A percentile compares a stretch with the other conserved stretches of the same genome.
phyloP scores from a whole-genome alignment of 1,284 basidiomycete genomes.

The Abortiporus biennis region DNA sequence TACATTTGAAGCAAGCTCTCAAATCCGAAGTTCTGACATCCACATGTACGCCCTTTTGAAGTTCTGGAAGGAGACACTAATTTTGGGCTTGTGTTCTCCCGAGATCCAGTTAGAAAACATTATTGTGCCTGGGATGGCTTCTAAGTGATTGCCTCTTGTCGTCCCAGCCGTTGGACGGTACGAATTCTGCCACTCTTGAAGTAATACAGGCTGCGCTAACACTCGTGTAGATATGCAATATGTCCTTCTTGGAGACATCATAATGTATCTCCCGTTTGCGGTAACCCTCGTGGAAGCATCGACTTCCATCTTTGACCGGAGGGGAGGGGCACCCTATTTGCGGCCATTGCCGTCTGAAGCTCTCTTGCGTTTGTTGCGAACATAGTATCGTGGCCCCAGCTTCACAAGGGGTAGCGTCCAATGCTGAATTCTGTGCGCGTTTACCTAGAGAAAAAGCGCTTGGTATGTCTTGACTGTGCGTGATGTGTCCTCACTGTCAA shows the following conservation, averaged over 20 bases:
- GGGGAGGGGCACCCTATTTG: background rate
- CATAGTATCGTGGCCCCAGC: no score
- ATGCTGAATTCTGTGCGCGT: no score
- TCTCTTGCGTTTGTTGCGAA: no score
- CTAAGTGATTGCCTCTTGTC: constrained; percentile 6
- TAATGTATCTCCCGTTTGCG: background rate
- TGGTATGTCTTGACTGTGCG: no score
- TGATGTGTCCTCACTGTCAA: no score
- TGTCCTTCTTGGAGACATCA: background rate
- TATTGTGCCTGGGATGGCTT: constrained; percentile 2
- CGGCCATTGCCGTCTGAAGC: background rate
- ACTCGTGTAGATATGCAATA: background rate
- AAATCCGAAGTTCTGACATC: constrained; percentile 3
- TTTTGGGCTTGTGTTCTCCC: constrained; percentile 2
- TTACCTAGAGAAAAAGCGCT: no score
- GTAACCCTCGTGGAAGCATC: no score
- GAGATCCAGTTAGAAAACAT: background rate
- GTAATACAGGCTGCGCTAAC: background rate
- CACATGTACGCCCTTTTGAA: no score
- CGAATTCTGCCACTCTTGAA: background rate
- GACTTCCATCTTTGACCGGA: background rate
- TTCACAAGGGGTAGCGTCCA: no score
- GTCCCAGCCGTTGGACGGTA: background rate
- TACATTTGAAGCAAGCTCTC: background rate
- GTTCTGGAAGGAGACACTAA: no score